These are phyloP conservation scores for Aspergillus baeticus DNA, from an alignment of 495 filamentous ascomycete genomes.

Conservation along the genomic window DNA sequence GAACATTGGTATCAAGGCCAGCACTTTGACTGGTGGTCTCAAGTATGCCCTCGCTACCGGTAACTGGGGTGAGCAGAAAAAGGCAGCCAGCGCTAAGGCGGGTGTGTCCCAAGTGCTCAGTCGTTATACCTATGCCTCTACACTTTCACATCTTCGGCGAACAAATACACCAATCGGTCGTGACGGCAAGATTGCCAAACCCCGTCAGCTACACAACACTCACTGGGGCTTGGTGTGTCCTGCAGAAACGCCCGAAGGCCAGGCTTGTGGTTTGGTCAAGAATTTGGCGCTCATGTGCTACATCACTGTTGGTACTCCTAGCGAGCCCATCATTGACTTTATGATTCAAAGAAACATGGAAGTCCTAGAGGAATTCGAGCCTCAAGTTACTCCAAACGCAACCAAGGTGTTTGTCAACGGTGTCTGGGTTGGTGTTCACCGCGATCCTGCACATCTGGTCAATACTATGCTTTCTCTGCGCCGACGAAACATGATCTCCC, in stretches of 20 bases:
- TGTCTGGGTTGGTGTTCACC: constrained; percentile 89
- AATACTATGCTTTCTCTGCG: constrained; percentile 73
- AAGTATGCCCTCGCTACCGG: constrained; percentile 98
- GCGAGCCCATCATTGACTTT: constrained; percentile 88
- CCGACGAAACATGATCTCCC: constrained; percentile 71
- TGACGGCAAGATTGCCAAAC: constrained; percentile 98
- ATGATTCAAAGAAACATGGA: constrained; percentile 95
- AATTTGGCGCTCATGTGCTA: constrained; percentile 98
- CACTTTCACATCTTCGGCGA: constrained; percentile 89
- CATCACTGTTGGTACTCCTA: constrained; percentile 88
- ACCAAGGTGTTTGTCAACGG: constrained; percentile 99
- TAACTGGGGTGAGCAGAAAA: constrained; percentile 99
- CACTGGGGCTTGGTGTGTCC: constrained; percentile 99
- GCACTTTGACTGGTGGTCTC: constrained; percentile 85
- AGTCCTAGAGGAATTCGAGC: constrained; percentile 93
- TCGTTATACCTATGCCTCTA: constrained; percentile 95
- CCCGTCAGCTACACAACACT: constrained; percentile 95
- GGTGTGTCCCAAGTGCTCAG: constrained; percentile 98
- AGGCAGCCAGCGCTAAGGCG: constrained; percentile 87
- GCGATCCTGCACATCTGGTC: constrained; percentile 78
- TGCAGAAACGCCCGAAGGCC: constrained; percentile 96
- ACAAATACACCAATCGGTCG: constrained; percentile 98
- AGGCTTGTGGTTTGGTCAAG: constrained; percentile 98
- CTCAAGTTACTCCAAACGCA: constrained; percentile 79
- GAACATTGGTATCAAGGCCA: constrained; percentile 85